Percentiles rank a stretch among this genome's conserved stretches.
Conservation (phyloP, 1,284 basidiomycete species). For the Microbotryum intermedium region DNA sequence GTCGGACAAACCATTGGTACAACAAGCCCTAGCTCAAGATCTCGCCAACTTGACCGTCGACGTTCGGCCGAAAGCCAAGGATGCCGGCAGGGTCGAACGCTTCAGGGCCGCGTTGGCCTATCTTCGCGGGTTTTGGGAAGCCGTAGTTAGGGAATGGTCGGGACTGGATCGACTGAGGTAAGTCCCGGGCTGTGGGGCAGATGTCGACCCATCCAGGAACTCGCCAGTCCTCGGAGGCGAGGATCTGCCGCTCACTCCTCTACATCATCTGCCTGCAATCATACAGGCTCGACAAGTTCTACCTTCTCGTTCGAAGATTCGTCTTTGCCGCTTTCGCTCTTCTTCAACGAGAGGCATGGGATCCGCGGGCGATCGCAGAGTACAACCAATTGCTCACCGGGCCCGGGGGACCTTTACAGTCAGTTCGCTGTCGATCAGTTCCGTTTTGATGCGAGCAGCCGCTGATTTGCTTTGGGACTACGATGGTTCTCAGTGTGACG, state of each 20-base stretch:
- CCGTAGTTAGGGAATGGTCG: slow-evolving; percentile 80
- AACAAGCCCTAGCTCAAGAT: slow-evolving; percentile 81
- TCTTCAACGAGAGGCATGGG: slow-evolving; percentile 64
- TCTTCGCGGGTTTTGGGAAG: slow-evolving; percentile 80
- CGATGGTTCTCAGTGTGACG: slow-evolving; percentile 50
- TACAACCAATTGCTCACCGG: slow-evolving; percentile 60
- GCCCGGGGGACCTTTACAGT: slow-evolving; percentile 70
- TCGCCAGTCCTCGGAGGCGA: background rate
- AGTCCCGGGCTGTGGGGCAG: slow-evolving; percentile 15
- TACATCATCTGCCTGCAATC: background rate
- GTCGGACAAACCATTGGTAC: slow-evolving; percentile 96
- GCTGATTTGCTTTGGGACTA: background rate
- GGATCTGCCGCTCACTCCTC: background rate
- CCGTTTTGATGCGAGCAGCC: background rate
- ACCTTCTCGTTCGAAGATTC: slow-evolving; percentile 84
- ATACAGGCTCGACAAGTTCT: slow-evolving; percentile 87
- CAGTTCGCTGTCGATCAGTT: slow-evolving; percentile 32
- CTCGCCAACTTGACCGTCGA: slow-evolving; percentile 69
- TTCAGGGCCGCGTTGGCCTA: slow-evolving; percentile 58
- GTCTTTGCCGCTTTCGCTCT: slow-evolving; percentile 76
- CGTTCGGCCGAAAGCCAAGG: slow-evolving; percentile 43
- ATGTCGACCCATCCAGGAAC: background rate
- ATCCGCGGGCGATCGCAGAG: slow-evolving; percentile 47
- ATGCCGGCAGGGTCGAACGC: slow-evolving; percentile 22
- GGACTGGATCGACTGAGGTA: slow-evolving; percentile 83